Percentiles rank a stretch among this genome's conserved stretches.
phyloP scores from a whole-genome alignment of 768 basidiomycete species.

The Cystofilobasidium ferigula region DNA sequence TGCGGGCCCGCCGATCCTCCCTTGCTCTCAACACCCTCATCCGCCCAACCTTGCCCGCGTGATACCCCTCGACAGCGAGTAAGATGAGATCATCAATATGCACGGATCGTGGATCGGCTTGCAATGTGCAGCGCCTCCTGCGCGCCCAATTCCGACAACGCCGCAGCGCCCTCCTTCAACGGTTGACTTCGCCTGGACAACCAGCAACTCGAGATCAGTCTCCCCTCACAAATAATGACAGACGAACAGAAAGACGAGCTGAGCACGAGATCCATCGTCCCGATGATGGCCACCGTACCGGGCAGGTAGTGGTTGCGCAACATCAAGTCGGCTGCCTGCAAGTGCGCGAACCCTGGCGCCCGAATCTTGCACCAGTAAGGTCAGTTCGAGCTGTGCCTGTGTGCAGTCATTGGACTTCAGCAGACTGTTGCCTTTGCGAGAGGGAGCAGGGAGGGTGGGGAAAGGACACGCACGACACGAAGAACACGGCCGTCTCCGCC shows the following conservation, averaged over 20 bases:
- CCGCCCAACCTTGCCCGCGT: too few species aligned
- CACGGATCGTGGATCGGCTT: too few species aligned
- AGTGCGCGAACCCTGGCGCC: constrained; percentile 89
- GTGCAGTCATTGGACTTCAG: neutral
- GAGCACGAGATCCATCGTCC: constrained; percentile 94
- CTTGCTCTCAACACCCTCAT: too few species aligned
- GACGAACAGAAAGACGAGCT: constrained; percentile 39
- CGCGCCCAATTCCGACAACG: too few species aligned
- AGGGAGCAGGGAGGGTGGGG: neutral
- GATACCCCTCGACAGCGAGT: too few species aligned
- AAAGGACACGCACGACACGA: constrained; percentile 60
- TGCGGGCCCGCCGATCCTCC: too few species aligned
- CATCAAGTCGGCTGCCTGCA: constrained; percentile 92
- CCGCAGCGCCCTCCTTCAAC: neutral
- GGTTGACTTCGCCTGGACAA: neutral
- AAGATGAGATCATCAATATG: too few species aligned
- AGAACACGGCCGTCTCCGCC: constrained; percentile 97
- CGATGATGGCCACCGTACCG: constrained; percentile 92
- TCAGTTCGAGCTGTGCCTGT: constrained; percentile 81
- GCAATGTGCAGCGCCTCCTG: too few species aligned
- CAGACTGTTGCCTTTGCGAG: neutral
- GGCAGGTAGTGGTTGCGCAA: constrained; percentile 67
- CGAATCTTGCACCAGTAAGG: constrained; percentile 96
- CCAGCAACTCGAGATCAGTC: neutral
- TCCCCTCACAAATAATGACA: neutral